Evolutionary conservation across 495 filamentous ascomycete species (phyloP).

Genomic region (Penicillium paradoxum): DNA sequence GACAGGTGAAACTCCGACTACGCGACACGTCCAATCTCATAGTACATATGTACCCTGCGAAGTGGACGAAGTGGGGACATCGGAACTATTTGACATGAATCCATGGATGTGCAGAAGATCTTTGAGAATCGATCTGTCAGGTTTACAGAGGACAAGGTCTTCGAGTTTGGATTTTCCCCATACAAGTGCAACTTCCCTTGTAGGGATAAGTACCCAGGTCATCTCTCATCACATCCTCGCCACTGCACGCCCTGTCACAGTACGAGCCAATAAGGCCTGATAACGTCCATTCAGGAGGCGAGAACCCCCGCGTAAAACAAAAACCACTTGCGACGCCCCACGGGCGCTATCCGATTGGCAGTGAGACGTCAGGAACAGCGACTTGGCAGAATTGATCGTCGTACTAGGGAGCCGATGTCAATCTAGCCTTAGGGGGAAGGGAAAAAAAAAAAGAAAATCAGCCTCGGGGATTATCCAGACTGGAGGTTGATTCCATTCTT

Average conservation of each 20-base stretch:
- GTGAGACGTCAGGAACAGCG: slow-evolving; percentile 14
- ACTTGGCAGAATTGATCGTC: slow-evolving; percentile 5
- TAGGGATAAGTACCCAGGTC: no score
- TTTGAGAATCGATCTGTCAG: no score
- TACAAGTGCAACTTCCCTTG: no score
- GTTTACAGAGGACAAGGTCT: no score
- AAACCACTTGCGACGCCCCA: no score
- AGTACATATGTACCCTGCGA: background rate
- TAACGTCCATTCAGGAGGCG: background rate
- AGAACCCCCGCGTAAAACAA: slow-evolving; percentile 2
- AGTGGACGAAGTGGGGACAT: background rate
- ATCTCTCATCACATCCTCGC: no score
- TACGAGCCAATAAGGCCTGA: background rate
- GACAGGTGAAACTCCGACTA: background rate
- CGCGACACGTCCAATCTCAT: background rate
- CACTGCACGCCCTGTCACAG: no score
- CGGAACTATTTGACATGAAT: background rate
- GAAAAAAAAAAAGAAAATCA: background rate
- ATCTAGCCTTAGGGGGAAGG: slow-evolving; percentile 4
- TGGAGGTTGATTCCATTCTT: background rate
- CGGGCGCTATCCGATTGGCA: slow-evolving; percentile 23
- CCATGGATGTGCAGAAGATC: background rate
- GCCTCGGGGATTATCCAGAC: background rate
- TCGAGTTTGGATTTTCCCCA: no score
- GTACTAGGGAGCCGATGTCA: background rate